Base-by-base conservation (phyloP, 305 asterid genomes). In the Fraxinus ornus region DNA sequence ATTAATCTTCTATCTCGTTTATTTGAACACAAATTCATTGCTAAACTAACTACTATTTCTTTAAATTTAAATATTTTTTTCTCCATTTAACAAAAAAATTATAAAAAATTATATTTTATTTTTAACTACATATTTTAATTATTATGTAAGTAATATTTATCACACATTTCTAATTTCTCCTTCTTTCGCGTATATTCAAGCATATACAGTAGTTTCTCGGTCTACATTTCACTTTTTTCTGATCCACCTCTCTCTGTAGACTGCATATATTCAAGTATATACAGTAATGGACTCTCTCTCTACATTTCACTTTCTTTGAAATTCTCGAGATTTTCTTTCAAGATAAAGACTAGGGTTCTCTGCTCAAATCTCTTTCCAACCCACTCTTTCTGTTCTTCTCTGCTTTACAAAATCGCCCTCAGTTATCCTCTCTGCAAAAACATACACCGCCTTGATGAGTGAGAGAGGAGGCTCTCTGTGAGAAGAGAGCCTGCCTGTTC, bases 401-500 rank as follows among this genome's bases (percentile, higher is more conserved):
- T 19, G 44, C 86, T 57, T 44, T 49, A 21, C 79, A 79, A 75
- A 19, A 57, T 77, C 77, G 74, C 77, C 76, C 21, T 71, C 62
- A 15, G 26, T 72, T 9, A 70, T 35, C 68, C 70, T 28, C 60
- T 72, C 84, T 84, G 24, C 75, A 9, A 79, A 72, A 81, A 26
- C 75, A 26, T 75, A 30, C 68, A 33, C 76, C 36, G 64, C 47
- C 88, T 85, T 84, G 91, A 90, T 88, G 95, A 87, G 85, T 86
- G 92, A 89, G 75, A 83, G 90, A 89, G 92, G 86, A 81, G 94
- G 94, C 94, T 91, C 94, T 89, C 94, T 86, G 88, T 84, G 89
- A 81, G 86, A 76, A 84, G 92, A 88, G 92, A 87, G 92, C 89
- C 91, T 85, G 70, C 91, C 89, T 80, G 87, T 89, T 81, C 87